Evolutionary conservation across 2,329 filamentous ascomycete genomes (phyloP).

Genomic region (Penicillium freii): DNA sequence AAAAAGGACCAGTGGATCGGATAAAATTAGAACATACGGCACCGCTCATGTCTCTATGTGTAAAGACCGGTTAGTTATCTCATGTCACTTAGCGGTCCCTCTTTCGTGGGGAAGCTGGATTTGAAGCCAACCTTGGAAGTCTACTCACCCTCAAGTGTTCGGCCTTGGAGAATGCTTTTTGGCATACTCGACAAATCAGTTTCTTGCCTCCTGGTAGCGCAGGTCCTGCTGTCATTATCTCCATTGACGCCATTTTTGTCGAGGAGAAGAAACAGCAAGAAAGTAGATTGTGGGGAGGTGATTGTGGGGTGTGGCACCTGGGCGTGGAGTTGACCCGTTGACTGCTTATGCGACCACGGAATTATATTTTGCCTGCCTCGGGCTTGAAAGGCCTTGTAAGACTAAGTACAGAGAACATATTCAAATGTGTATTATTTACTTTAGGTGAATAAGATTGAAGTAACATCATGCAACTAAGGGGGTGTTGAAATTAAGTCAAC

Average conservation of each 20-base stretch:
- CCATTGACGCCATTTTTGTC: no score
- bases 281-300: constrained; percentile 15
- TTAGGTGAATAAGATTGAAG: neutral
- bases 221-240: no score
- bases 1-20: neutral
- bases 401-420: neutral
- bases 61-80: constrained; percentile 7
- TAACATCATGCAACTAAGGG: neutral
- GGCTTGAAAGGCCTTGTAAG: neutral
- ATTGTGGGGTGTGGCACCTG: constrained; percentile 23
- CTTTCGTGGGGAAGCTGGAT: constrained; percentile 13
- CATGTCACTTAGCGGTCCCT: neutral
- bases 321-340: no score
- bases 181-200: constrained; percentile 25
- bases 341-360: neutral
- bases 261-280: neutral
- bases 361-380: neutral
- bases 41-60: constrained; percentile 44
- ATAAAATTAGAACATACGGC: constrained; percentile 34
- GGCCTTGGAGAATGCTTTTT: constrained; percentile 44
- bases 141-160: constrained; percentile 41
- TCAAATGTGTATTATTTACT: no score
- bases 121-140: neutral
- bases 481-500: neutral
- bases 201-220: no score